Base-by-base conservation (phyloP, 2,329 filamentous ascomycete genomes). In the Capronia americana region DNA sequence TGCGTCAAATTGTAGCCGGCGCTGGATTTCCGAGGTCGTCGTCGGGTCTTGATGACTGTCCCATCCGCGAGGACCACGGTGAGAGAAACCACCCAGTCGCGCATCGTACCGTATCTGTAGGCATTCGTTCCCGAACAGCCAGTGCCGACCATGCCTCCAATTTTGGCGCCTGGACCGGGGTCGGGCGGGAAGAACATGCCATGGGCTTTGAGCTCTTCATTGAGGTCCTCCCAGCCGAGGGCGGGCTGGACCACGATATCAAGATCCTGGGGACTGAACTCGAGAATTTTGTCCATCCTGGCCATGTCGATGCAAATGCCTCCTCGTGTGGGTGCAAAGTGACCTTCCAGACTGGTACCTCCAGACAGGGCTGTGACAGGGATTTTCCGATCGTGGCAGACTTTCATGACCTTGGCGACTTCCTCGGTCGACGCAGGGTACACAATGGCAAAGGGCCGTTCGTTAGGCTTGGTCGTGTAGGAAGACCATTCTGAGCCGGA, bases 71-170 rank as follows among this genome's bases (percentile, higher is more conserved):
- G 84, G 11, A 97, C 93, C 3, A 96, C 92, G 0, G 93, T 97
- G 71, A 97, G 80, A 61, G 87, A 90, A 24, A 96, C 81, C 12
- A 97, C 93, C 93, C 93, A 97, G 76, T 97, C 93, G 69, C 92
- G 89, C 92, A 97, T 97, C 1, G 93, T 97, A 69, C 93, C 93
- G 77, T 96, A 97, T 65, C 93, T 86, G 81, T 96, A 96, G 17
- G 93, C 90, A 77, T 97, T 97, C 14, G 93, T 97, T 66, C 93
- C 93, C 4, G 81, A 83, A 69, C 82, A 84, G 54, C 81, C 81
- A 10, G 82, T 84, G 10, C 81, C 81, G 11, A 84, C 79, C 82
- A 84, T 84, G 63, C 93, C 93, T 64, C 93, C 93, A 73, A 97
- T 97, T 89, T 92, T 92, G 68, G 93, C 93, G 20, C 93, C 92